These are phyloP conservation scores for Trypanosoma congolense DNA, from an alignment of 208 protist genomes.

Conservation along the genomic window DNA sequence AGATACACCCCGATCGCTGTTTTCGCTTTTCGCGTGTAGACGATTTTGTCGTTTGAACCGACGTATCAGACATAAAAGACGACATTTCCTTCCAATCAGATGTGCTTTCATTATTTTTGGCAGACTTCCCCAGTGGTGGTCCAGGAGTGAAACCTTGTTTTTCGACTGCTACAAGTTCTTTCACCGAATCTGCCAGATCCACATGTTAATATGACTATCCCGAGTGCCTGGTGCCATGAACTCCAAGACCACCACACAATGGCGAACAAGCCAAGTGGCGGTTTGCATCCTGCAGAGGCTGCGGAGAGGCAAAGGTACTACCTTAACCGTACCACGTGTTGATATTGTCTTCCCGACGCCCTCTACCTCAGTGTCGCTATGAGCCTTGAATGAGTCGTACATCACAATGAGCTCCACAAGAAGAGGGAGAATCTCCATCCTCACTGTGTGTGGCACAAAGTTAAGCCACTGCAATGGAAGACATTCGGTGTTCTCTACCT, in stretches of 20 bases:
- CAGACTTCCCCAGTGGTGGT: background rate
- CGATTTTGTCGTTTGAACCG: too few relatives aligned
- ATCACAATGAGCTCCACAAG: conserved; percentile 55
- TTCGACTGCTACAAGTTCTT: background rate
- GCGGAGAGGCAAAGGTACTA: conserved; percentile 28
- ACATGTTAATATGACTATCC: conserved; percentile 18
- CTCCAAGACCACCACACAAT: conserved; percentile 32
- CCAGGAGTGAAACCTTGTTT: background rate
- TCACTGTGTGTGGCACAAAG: conserved; percentile 34
- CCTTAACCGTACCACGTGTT: conserved; percentile 27
- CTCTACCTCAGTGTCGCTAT: conserved; percentile 67
- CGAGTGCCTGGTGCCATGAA: conserved; percentile 26
- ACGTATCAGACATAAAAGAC: too few relatives aligned
- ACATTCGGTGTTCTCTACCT: background rate
- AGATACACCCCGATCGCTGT: too few relatives aligned
- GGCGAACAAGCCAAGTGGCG: conserved; percentile 25
- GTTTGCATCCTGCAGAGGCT: conserved; percentile 40
- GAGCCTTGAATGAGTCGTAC: conserved; percentile 70
- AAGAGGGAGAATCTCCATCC: conserved; percentile 37
- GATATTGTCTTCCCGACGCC: conserved; percentile 28
- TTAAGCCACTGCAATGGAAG: conserved; percentile 35
- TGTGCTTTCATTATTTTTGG: background rate
- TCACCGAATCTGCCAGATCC: conserved; percentile 12
- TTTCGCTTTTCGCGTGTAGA: too few relatives aligned
- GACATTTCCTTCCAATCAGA: background rate